phyloP scores from a whole-genome alignment of 108 stramenopile genomes.

The Aurantiochytrium sp. region DNA sequence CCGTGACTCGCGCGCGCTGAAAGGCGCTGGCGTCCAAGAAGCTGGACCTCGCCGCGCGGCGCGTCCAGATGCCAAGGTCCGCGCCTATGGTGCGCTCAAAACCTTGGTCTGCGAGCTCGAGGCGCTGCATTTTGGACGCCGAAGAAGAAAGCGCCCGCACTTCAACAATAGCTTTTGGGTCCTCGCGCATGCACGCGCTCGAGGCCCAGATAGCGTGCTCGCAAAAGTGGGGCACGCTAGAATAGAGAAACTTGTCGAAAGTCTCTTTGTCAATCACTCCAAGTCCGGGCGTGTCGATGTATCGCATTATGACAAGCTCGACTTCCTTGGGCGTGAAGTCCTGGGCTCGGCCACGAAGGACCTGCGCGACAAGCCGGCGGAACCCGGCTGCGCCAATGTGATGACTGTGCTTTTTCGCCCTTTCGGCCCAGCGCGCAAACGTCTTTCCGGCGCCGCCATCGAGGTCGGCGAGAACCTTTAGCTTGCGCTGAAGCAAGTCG shows the following conservation, averaged over 20 bases:
- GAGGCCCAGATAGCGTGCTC: neutral
- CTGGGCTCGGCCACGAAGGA: neutral
- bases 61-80: neutral
- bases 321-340: neutral
- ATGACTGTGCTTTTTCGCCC: neutral
- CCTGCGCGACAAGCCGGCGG: neutral
- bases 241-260: neutral
- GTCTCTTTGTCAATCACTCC: neutral
- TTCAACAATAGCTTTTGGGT: neutral
- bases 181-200: neutral
- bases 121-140: neutral
- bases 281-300: neutral
- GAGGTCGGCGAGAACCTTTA: neutral
- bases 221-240: neutral
- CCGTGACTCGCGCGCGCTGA: neutral
- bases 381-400: neutral
- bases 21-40: neutral
- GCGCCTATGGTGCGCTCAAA: neutral
- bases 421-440: neutral
- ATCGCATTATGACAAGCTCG: neutral
- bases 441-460: neutral
- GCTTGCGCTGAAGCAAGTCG: neutral
- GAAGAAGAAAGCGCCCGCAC: neutral
- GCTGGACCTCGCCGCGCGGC: neutral
- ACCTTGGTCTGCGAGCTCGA: neutral